Conservation (phyloP, 2,329 filamentous ascomycete genomes). For the Sclerotinia spermophila region DNA sequence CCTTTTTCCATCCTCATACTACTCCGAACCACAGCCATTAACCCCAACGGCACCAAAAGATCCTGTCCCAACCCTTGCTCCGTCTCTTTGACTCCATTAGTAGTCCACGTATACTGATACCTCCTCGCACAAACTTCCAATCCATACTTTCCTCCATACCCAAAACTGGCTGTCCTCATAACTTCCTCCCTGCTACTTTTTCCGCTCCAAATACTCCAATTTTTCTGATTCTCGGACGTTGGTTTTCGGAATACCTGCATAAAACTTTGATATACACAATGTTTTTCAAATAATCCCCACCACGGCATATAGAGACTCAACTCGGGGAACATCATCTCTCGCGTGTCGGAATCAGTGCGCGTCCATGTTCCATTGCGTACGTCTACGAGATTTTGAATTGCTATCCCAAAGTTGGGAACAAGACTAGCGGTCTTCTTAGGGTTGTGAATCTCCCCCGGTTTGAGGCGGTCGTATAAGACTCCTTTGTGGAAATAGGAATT, state of each 20-base stretch:
- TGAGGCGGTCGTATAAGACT: neutral
- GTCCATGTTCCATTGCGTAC: constrained; percentile 8
- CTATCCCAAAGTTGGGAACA: neutral
- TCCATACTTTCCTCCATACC: neutral
- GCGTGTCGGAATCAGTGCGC: neutral
- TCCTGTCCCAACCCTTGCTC: neutral
- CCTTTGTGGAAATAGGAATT: neutral
- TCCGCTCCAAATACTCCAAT: neutral
- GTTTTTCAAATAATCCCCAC: neutral
- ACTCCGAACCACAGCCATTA: constrained; percentile 12
- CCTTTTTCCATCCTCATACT: neutral
- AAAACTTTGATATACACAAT: constrained; percentile 5
- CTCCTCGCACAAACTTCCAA: constrained; percentile 2
- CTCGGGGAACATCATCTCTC: neutral
- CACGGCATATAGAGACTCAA: neutral
- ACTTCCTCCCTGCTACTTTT: neutral
- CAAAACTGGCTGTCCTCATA: neutral
- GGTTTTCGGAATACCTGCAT: neutral
- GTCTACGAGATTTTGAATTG: neutral
- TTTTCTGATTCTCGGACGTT: neutral
- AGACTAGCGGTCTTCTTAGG: neutral
- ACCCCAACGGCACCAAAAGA: constrained; percentile 3
- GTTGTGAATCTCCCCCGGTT: neutral
- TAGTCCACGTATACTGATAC: neutral
- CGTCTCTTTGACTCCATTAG: neutral